A percentile compares a stretch with the other conserved stretches of the same genome.
Evolutionary conservation across 2,329 filamentous ascomycete genomes (phyloP).

Genomic region (Penicillium sp.): DNA sequence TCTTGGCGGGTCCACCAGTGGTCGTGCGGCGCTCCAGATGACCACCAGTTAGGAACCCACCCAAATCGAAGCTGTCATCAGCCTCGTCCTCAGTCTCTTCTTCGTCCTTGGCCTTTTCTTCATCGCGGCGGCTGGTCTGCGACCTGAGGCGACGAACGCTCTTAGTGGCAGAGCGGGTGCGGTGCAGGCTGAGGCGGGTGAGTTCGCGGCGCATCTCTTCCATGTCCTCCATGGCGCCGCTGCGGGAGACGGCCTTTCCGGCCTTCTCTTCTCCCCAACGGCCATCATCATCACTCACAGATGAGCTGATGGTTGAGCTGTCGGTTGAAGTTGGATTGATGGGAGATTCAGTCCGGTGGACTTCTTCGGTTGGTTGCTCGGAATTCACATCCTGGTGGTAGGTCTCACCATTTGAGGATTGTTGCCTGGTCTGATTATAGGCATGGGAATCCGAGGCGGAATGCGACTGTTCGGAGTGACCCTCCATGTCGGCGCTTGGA

Average conservation of each 20-base stretch:
- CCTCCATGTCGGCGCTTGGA: constrained; percentile 19
- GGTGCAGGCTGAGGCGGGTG: constrained; percentile 50
- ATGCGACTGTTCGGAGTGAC: constrained; percentile 12
- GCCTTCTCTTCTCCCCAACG: constrained; percentile 64
- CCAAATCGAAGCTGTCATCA: constrained; percentile 61
- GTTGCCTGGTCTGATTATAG: neutral
- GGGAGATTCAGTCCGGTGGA: constrained; percentile 3
- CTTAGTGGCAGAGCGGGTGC: constrained; percentile 32
- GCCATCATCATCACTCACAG: constrained; percentile 39
- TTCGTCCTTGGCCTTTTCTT: constrained; percentile 46
- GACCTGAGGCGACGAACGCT: constrained; percentile 30
- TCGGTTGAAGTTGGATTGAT: constrained; percentile 11
- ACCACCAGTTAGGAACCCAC: constrained; percentile 68
- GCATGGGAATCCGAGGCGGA: constrained; percentile 12
- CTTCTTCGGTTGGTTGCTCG: constrained; percentile 2
- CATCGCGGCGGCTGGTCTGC: constrained; percentile 32
- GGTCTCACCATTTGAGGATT: neutral
- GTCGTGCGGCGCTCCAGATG: constrained; percentile 71
- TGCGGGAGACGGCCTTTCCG: constrained; percentile 53
- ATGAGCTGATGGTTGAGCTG: constrained; percentile 16
- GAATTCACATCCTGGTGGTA: neutral
- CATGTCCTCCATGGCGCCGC: constrained; percentile 58
- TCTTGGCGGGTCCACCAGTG: constrained; percentile 65
- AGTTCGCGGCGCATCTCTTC: constrained; percentile 57
- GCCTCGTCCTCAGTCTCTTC: constrained; percentile 24